Percentiles rank a stretch among this genome's conserved stretches.
Evolutionary conservation across 176 grass and related monocot species (phyloP).

Genomic region (Carex kokanica): DNA sequence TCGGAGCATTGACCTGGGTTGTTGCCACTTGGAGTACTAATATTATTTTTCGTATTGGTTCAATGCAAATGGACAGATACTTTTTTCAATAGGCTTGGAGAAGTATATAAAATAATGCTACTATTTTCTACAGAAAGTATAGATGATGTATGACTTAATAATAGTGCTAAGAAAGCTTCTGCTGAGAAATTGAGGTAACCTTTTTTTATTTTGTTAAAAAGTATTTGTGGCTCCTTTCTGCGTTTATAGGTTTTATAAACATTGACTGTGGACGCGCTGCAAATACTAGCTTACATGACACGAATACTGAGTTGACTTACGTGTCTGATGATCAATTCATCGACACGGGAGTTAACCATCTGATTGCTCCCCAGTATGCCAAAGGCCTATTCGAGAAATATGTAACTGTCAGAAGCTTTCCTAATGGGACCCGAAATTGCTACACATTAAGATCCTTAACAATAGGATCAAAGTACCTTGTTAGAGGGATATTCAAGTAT

Average conservation of each 20-base stretch:
- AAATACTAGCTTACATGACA: constrained; percentile 27
- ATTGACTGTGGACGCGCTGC: constrained; percentile 46
- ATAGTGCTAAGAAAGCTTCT: background rate
- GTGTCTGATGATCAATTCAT: too few relatives aligned
- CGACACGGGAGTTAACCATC: constrained; percentile 28
- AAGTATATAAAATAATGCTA: too few relatives aligned
- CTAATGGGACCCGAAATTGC: constrained; percentile 37
- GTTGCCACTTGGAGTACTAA: too few relatives aligned
- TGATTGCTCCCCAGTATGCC: constrained; percentile 32
- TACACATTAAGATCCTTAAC: constrained; percentile 43
- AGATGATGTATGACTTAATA: background rate
- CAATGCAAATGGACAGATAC: too few relatives aligned
- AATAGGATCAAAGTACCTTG: constrained; percentile 42
- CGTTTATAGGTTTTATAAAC: constrained; percentile 55
- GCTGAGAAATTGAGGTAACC: background rate
- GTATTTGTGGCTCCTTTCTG: background rate
- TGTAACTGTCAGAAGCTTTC: constrained; percentile 34
- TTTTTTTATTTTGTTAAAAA: too few relatives aligned
- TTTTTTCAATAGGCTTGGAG: too few relatives aligned
- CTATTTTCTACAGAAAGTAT: background rate
- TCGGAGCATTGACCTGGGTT: too few relatives aligned
- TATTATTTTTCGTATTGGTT: too few relatives aligned
- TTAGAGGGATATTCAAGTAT: constrained; percentile 47
- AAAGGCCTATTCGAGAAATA: background rate
- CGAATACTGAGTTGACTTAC: constrained; percentile 5